Percentiles rank a stretch among this genome's conserved stretches.
phyloP scores from a whole-genome alignment of 192 early-diverging fungal genomes.

The Coemansia sp. region DNA sequence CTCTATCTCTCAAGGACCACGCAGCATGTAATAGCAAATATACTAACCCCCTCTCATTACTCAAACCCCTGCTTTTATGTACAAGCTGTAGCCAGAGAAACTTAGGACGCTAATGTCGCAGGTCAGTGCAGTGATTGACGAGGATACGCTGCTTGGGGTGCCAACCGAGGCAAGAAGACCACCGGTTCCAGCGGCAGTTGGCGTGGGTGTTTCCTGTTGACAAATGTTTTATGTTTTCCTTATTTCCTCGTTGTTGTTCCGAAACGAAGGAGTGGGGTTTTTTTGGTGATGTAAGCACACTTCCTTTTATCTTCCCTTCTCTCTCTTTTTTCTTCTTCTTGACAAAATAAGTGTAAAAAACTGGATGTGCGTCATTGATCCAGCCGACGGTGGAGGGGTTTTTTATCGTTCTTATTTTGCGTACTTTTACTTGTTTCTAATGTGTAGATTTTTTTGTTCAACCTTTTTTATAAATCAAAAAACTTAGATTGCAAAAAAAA shows the following conservation, averaged over 20 bases:
- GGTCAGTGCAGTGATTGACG: slow-evolving; percentile 47
- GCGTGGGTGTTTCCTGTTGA: slow-evolving; percentile 38
- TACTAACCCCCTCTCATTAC: neutral
- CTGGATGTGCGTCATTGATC: neutral
- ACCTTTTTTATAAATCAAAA: neutral
- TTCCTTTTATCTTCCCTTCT: neutral
- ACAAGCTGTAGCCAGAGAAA: slow-evolving; percentile 41
- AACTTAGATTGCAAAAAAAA: too few relatives aligned
- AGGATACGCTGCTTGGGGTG: slow-evolving; percentile 26
- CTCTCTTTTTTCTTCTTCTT: slow-evolving; percentile 5
- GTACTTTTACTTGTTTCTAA: slow-evolving; percentile 3
- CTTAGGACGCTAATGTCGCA: slow-evolving; percentile 52
- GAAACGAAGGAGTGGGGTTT: too few relatives aligned
- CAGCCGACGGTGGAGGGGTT: too few relatives aligned
- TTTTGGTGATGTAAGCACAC: neutral
- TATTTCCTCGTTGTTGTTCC: neutral
- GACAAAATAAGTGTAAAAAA: slow-evolving; percentile 2
- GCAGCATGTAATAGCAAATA: neutral
- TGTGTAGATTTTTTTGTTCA: slow-evolving; percentile 10
- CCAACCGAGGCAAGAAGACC: slow-evolving; percentile 13
- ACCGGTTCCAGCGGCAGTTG: slow-evolving; percentile 17
- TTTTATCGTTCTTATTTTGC: slow-evolving; percentile 1
- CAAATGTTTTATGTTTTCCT: neutral
- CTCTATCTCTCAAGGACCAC: too few relatives aligned
- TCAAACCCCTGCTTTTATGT: neutral